Evolutionary conservation across 2,329 filamentous ascomycete genomes (phyloP).

Genomic region (Colletotrichum scovillei): DNA sequence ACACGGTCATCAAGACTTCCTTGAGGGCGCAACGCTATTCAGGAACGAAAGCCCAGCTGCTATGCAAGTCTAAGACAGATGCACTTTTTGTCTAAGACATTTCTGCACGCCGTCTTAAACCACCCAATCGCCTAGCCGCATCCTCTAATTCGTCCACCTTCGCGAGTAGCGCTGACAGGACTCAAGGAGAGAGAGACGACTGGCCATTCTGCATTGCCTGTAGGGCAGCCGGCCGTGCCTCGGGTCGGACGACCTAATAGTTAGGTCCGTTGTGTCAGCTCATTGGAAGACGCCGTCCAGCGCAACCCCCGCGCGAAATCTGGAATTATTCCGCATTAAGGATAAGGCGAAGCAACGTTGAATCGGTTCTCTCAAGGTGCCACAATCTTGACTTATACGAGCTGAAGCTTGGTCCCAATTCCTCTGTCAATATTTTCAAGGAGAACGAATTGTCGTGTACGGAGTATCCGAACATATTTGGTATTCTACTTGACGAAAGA

Average conservation of each 20-base stretch:
- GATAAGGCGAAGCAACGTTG: constrained; percentile 13
- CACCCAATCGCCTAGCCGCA: constrained; percentile 15
- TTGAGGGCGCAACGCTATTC: not conserved
- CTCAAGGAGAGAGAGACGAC: not conserved
- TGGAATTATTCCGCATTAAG: constrained; percentile 5
- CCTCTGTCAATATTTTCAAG: not conserved
- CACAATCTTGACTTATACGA: constrained; percentile 20
- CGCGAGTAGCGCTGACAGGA: constrained; percentile 21
- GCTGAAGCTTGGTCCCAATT: not conserved
- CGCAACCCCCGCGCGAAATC: not conserved
- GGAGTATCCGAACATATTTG: not conserved
- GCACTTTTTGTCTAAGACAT: constrained; percentile 16
- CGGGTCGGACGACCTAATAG: not conserved
- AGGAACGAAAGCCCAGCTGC: constrained; percentile 19
- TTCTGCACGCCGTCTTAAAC: constrained; percentile 4
- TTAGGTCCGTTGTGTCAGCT: not conserved
- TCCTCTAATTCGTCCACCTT: not conserved
- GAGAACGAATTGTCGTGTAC: not conserved
- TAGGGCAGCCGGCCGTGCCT: constrained; percentile 7
- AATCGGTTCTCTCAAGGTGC: not conserved
- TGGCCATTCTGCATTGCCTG: not conserved
- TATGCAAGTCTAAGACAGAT: constrained; percentile 31
- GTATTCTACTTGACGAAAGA: not conserved
- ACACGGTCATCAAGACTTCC: not conserved
- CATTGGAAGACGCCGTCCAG: constrained; percentile 1